phyloP scores from a whole-genome alignment of 2,329 filamentous ascomycete species.

The Exophiala lecanii-corni region DNA sequence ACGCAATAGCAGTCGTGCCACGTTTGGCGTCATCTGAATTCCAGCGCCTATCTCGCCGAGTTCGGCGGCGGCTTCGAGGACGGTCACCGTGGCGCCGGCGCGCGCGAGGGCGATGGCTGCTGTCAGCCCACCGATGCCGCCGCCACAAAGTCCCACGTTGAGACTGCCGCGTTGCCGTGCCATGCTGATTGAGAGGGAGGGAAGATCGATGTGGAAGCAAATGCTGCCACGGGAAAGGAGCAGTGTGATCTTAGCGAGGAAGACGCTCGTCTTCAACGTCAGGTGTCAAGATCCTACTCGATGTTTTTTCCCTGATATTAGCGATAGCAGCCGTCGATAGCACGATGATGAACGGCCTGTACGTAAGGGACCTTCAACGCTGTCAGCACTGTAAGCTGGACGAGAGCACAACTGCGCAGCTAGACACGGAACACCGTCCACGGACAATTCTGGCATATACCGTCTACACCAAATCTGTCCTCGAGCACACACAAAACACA shows the following conservation, averaged over 20 bases:
- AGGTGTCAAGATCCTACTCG: background rate
- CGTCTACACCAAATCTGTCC: too few relatives aligned
- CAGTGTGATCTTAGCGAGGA: too few relatives aligned
- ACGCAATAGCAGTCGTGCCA: slow-evolving; percentile 33
- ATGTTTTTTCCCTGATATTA: background rate
- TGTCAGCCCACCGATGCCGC: slow-evolving; percentile 41
- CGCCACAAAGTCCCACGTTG: slow-evolving; percentile 31
- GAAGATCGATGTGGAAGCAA: background rate
- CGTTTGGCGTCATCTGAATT: slow-evolving; percentile 25
- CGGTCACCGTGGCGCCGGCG: slow-evolving; percentile 36
- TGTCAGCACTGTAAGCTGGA: too few relatives aligned
- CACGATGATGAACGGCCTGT: too few relatives aligned
- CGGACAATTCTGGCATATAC: too few relatives aligned
- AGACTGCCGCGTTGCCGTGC: slow-evolving; percentile 3
- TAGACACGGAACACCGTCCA: too few relatives aligned
- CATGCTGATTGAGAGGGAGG: background rate
- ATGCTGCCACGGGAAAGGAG: too few relatives aligned
- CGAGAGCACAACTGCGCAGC: too few relatives aligned
- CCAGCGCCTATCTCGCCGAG: slow-evolving; percentile 37
- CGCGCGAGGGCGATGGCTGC: slow-evolving; percentile 41
- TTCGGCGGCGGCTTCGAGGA: slow-evolving; percentile 38
- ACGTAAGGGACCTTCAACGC: too few relatives aligned
- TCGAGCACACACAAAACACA: too few relatives aligned
- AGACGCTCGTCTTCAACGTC: background rate
- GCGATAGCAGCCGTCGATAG: too few relatives aligned